Base-by-base conservation (phyloP, 345 rosid species). In the Kandelia obovata region DNA sequence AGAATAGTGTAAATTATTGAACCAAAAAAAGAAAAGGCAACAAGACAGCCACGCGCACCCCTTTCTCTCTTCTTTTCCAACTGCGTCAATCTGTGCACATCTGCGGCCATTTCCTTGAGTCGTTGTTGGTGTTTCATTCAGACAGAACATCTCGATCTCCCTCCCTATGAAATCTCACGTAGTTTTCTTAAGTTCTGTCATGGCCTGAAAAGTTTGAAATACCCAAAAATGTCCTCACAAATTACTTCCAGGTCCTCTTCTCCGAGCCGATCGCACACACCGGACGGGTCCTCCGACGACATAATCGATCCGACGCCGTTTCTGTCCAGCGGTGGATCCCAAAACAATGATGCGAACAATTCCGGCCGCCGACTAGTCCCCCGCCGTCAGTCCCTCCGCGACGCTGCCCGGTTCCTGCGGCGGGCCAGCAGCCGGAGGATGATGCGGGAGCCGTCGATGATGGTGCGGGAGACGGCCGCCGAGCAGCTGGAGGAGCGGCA, bases 401-500 rank as follows among this genome's bases (percentile, higher is more conserved):
- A 87, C 34, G 97, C 96, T 0, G 94, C 92, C 59, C 75, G 97
- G 76, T 83, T 94, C 80, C 81, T 94, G 10, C 85, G 96, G 34
- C 90, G 88, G 26, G 97, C 98, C 64, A 91, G 97, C 88, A 87
- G 97, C 69, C 87, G 96, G 25, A 85, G 85, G 56, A 79, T 89
- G 92, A 86, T 91, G 87, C 81, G 96, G 62, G 98, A 94, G 77
- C 97, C 97, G 19, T 94, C 97, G 67, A 85, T 94, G 96, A 61
- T 88, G 52, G 98, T 94, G 43, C 85, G 97, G 39, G 98, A 94
- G 86, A 51, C 97, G 20, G 97, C 98, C 0, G 96, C 97, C 25
- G 97, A 94, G 87, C 96, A 94, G 82, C 84, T 94, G 32, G 98
- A 94, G 85, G 97, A 89, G 77, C 87, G 96, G 46, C 98, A 91